A percentile compares a stretch with the other conserved stretches of the same genome.
These are phyloP conservation scores for Stephanodiscus triporus DNA, from an alignment of 108 stramenopile genomes.

Conservation along the genomic window DNA sequence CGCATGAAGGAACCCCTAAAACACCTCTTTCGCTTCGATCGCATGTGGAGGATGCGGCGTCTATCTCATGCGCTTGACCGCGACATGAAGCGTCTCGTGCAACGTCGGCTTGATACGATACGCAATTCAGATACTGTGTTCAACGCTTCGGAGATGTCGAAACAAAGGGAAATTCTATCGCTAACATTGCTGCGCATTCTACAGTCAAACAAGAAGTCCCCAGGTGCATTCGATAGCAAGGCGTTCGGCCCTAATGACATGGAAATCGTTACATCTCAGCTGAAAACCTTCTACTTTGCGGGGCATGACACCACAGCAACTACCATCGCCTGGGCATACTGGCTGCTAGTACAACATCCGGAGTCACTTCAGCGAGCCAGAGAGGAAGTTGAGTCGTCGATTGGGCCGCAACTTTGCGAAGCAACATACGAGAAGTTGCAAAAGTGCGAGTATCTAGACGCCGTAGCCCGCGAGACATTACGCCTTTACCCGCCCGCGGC, in stretches of 20 bases:
- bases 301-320: slow-evolving; percentile 60
- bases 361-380: slow-evolving; percentile 20
- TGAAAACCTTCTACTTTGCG: slow-evolving; percentile 62
- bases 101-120: slow-evolving; percentile 28
- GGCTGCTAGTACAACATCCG: slow-evolving; percentile 48
- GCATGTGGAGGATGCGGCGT: slow-evolving; percentile 31
- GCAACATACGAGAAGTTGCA: slow-evolving; percentile 37
- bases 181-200: slow-evolving; percentile 25
- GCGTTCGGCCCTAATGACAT: slow-evolving; percentile 34
- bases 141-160: too few species aligned
- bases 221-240: neutral
- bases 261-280: slow-evolving; percentile 39
- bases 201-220: slow-evolving; percentile 11
- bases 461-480: slow-evolving; percentile 40
- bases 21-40: slow-evolving; percentile 13
- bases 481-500: slow-evolving; percentile 48
- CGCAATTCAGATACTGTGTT: neutral
- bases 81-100: slow-evolving; percentile 30
- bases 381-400: slow-evolving; percentile 25
- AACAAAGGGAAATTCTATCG: slow-evolving; percentile 28
- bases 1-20: slow-evolving; percentile 26
- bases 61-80: slow-evolving; percentile 28
- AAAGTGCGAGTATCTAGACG: slow-evolving; percentile 50
- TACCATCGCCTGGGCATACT: slow-evolving; percentile 52
- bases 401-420: slow-evolving; percentile 6